Conservation (phyloP, 306 rosid genomes). For the Geum urbanum region DNA sequence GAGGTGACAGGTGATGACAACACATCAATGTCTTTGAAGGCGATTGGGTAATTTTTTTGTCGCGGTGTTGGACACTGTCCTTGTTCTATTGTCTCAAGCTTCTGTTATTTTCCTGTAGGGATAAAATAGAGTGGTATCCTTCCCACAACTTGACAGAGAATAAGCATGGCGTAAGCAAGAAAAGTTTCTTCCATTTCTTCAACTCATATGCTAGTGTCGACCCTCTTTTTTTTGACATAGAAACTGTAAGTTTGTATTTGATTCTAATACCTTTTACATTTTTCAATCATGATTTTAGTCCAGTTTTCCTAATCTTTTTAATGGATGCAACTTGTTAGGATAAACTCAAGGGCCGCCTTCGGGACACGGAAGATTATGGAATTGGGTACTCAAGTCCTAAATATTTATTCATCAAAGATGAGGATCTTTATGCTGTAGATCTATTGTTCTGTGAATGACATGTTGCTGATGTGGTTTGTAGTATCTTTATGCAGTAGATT, state of each 20-base stretch:
- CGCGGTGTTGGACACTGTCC: neutral
- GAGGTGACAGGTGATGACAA: neutral
- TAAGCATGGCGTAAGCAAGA: neutral
- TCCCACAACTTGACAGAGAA: neutral
- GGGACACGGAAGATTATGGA: neutral
- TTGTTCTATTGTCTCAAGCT: neutral
- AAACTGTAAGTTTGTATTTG: neutral
- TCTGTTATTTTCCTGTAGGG: neutral
- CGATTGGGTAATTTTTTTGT: neutral
- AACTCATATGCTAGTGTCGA: neutral
- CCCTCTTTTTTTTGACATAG: neutral
- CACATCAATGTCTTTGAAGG: neutral
- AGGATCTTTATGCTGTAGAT: neutral
- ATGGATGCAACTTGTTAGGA: neutral
- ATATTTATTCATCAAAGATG: too few species aligned
- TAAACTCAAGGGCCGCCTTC: neutral
- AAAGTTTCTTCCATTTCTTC: neutral
- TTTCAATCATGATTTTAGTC: neutral
- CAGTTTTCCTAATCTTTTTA: neutral
- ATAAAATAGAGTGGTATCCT: neutral
- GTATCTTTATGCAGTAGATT: neutral
- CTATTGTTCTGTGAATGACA: neutral
- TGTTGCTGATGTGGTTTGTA: neutral
- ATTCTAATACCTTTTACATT: neutral
- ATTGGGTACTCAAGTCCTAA: neutral